Evolutionary conservation across 192 early-diverging fungal species (phyloP).

Genomic region (Jimgerdemannia flammicorona): DNA sequence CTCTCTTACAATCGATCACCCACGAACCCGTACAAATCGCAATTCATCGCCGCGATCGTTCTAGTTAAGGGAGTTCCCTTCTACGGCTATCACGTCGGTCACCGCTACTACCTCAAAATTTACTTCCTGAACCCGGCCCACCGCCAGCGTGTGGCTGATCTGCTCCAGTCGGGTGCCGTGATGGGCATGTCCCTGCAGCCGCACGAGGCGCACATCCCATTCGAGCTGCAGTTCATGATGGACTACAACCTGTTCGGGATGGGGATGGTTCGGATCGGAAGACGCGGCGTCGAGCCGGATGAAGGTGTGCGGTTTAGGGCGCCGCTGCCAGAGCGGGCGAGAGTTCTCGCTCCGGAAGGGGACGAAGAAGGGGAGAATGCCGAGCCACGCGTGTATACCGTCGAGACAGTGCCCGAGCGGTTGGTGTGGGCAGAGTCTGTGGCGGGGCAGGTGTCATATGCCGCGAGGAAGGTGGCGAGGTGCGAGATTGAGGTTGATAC

Average conservation of each 20-base stretch:
- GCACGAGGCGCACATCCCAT: constrained; percentile 81
- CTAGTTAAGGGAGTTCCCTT: constrained; percentile 80
- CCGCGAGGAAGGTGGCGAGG: no score
- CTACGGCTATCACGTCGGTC: constrained; percentile 78
- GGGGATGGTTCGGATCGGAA: constrained; percentile 65
- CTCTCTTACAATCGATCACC: constrained; percentile 35
- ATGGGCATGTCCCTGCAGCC: constrained; percentile 67
- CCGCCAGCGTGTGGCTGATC: constrained; percentile 50
- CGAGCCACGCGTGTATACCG: no score
- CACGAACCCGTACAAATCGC: constrained; percentile 14
- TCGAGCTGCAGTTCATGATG: constrained; percentile 79
- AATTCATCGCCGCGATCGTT: constrained; percentile 63
- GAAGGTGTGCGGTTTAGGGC: constrained; percentile 20
- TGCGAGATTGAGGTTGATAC: constrained; percentile 74
- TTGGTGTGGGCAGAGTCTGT: no score
- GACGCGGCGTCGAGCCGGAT: constrained; percentile 34
- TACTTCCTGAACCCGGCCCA: constrained; percentile 60
- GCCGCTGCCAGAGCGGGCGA: background rate
- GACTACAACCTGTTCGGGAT: constrained; percentile 88
- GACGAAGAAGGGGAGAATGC: no score
- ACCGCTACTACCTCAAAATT: constrained; percentile 75
- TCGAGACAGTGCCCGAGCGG: no score
- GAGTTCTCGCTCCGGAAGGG: background rate
- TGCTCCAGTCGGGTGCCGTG: constrained; percentile 71
- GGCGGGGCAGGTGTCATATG: no score